Conservation (phyloP, 2,329 filamentous ascomycete genomes). For the Colletotrichum abscissum region DNA sequence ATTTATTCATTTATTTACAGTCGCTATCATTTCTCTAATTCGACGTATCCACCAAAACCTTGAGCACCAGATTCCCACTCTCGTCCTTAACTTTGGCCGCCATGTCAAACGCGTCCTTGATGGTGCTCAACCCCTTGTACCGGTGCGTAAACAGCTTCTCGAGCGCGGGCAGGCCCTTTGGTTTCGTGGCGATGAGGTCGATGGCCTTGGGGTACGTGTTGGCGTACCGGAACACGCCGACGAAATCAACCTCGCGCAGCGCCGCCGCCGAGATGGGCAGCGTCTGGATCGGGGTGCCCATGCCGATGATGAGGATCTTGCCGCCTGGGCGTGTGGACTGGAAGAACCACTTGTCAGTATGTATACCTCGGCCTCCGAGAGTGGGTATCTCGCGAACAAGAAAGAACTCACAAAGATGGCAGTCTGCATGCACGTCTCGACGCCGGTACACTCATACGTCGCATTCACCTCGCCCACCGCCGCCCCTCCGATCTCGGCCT, state of each 20-base stretch:
- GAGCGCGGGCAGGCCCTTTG: conserved; percentile 70
- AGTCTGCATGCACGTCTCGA: conserved; percentile 80
- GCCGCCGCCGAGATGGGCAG: conserved; percentile 76
- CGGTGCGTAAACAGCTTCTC: conserved; percentile 77
- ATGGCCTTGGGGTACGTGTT: conserved; percentile 75
- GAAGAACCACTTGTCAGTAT: neutral
- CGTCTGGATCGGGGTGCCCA: conserved; percentile 78
- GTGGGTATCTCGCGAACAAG: no score
- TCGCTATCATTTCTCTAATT: neutral
- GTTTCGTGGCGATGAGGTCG: conserved; percentile 59
- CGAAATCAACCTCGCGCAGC: conserved; percentile 76
- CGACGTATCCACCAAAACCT: conserved; percentile 72
- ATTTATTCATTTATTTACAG: neutral
- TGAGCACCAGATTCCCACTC: conserved; percentile 76
- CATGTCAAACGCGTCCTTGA: conserved; percentile 78
- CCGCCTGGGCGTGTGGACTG: conserved; percentile 74
- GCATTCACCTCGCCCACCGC: conserved; percentile 72
- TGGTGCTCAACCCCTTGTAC: conserved; percentile 71
- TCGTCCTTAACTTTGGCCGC: conserved; percentile 78
- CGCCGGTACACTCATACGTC: conserved; percentile 84
- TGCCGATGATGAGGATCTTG: conserved; percentile 76
- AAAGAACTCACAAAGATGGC: conserved; percentile 71
- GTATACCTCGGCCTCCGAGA: no score
- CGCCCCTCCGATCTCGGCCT: conserved; percentile 48
- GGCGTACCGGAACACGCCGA: conserved; percentile 79